Evolutionary conservation across 441 rosid species (phyloP).

Genomic region (Lagerstroemia fauriei): DNA sequence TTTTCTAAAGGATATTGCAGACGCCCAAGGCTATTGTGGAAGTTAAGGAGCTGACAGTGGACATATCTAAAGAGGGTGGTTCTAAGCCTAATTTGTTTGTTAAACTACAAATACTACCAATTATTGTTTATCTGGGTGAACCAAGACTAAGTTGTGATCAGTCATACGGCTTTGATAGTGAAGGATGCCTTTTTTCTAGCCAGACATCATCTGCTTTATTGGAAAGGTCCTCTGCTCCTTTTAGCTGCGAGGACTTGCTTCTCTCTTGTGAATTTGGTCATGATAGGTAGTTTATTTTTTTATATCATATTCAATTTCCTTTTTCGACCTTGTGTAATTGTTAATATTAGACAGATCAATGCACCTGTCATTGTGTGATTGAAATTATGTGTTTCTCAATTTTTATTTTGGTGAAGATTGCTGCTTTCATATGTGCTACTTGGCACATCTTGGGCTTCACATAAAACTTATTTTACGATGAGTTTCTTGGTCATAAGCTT

Average conservation of each 20-base stretch:
- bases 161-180: constrained; percentile 42
- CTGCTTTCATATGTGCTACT: background rate
- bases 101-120: constrained; percentile 70
- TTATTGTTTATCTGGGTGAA: constrained; percentile 64
- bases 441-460: background rate
- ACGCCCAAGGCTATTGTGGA: constrained; percentile 64
- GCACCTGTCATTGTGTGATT: background rate
- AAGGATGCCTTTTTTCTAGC: constrained; percentile 44
- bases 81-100: constrained; percentile 67
- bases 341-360: background rate
- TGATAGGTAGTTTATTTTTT: constrained; percentile 59
- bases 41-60: constrained; percentile 73
- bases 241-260: constrained; percentile 75
- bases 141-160: constrained; percentile 60
- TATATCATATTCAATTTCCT: background rate
- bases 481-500: constrained; percentile 25
- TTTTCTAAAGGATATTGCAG: constrained; percentile 53
- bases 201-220: constrained; percentile 46
- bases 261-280: constrained; percentile 86
- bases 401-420: background rate
- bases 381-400: background rate
- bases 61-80: constrained; percentile 81
- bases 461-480: constrained; percentile 19
- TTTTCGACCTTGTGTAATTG: background rate
- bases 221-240: constrained; percentile 68